Evolutionary conservation across 768 basidiomycete species (phyloP).

Genomic region (Lactarius quietus): DNA sequence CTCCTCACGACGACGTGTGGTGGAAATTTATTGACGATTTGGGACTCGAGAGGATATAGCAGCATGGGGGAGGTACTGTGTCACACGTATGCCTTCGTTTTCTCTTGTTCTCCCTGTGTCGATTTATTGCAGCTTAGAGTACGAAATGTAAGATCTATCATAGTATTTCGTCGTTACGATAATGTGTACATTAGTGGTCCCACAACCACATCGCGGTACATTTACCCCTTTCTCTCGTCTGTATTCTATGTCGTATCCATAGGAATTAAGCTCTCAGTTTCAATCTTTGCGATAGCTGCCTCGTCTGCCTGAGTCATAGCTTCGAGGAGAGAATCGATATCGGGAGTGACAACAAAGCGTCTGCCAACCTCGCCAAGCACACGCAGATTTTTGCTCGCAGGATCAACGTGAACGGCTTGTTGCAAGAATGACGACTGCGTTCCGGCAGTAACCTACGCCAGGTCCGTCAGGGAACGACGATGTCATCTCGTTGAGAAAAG

Average conservation of each 20-base stretch:
- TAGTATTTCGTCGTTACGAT: not conserved
- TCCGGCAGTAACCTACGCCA: slow-evolving; percentile 65
- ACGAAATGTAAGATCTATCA: not conserved
- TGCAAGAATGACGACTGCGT: slow-evolving; percentile 87
- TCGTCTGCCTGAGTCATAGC: slow-evolving; percentile 58
- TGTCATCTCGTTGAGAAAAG: not conserved
- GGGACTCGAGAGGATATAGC: slow-evolving; percentile 25
- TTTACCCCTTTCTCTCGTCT: slow-evolving; percentile 6
- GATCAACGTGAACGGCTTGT: slow-evolving; percentile 75
- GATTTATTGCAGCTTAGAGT: not conserved
- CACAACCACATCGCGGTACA: not conserved
- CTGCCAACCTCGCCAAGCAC: slow-evolving; percentile 87
- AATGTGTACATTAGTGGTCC: not conserved
- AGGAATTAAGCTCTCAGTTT: slow-evolving; percentile 48
- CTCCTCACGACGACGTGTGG: slow-evolving; percentile 39
- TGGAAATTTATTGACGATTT: slow-evolving; percentile 36
- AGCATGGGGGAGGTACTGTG: too few species aligned
- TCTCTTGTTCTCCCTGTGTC: not conserved
- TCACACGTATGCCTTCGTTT: not conserved
- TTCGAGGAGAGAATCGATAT: slow-evolving; percentile 68
- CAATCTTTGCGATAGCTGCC: slow-evolving; percentile 30
- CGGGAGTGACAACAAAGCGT: slow-evolving; percentile 79
- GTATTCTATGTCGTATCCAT: slow-evolving; percentile 44
- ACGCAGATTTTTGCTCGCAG: slow-evolving; percentile 50
- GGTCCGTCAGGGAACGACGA: not conserved